Evolutionary conservation across 805 yeast species (phyloP).

Genomic region (Kodamaea hsintzibuensis): DNA sequence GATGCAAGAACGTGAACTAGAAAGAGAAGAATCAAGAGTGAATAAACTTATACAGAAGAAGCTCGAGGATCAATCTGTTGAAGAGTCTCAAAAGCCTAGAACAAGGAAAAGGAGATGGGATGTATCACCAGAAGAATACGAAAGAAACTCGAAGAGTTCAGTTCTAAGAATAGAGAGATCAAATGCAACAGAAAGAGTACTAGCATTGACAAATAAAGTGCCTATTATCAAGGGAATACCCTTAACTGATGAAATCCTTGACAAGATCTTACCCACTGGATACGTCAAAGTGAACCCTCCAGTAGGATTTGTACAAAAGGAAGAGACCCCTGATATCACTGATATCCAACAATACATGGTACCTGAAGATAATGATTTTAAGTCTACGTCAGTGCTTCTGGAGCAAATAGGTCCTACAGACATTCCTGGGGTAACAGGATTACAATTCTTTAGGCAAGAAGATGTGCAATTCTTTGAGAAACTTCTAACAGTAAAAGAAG

Average conservation of each 20-base stretch:
- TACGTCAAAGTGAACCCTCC: conserved; percentile 49
- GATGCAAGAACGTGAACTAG: conserved; percentile 43
- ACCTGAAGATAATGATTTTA: conserved; percentile 35
- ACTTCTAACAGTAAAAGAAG: conserved; percentile 36
- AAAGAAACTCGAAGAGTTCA: conserved; percentile 8
- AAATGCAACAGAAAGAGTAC: conserved; percentile 21
- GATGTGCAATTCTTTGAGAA: conserved; percentile 74
- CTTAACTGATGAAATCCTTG: conserved; percentile 48
- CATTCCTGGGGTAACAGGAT: conserved; percentile 63
- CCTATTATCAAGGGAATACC: conserved; percentile 32
- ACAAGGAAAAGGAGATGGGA: conserved; percentile 46
- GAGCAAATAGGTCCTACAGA: conserved; percentile 45
- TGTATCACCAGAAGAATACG: conserved; percentile 39
- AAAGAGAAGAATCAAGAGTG: conserved; percentile 34
- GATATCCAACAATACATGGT: conserved; percentile 51
- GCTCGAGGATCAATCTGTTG: conserved; percentile 14
- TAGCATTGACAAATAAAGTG: conserved; percentile 16
- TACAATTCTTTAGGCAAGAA: conserved; percentile 67
- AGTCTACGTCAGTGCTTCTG: conserved; percentile 22
- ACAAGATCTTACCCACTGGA: conserved; percentile 53
- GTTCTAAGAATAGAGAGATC: neutral
- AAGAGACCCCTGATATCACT: conserved; percentile 36
- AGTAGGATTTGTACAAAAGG: conserved; percentile 34
- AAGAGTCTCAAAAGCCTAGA: conserved; percentile 16
- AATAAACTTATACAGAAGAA: conserved; percentile 23